Evolutionary conservation across 1,139 yeast genomes (phyloP), one percentile per base, ranked within the genome.

Genomic region (Scheffersomyces quercinus): DNA sequence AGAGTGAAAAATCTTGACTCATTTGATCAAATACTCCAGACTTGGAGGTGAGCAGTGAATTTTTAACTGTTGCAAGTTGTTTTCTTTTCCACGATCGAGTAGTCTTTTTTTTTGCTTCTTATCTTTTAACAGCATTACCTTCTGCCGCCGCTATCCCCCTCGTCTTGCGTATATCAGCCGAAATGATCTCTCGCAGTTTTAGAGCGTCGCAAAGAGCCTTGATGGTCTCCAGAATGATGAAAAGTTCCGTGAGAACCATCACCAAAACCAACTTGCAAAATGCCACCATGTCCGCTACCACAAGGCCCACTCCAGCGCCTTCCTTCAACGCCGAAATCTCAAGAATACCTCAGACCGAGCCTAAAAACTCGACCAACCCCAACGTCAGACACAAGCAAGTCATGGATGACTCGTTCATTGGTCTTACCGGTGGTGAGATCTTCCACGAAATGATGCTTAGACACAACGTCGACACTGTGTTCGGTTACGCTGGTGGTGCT

Each of bases 381-480:
- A 33, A 32, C 30, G 26, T 41, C 41, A 47, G 41, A 44, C 39
- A 34, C 38, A 43, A 40, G 55, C 32, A 53, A 48, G 43, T 58
- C 42, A 81, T 82, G 88, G 96, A 88, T 61, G 90, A 85, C 59
- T 85, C 96, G 13, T 85, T 91, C 60, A 88, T 93, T 49, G 99
- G 99, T 10, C 80, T 90, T 56, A 85, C 96, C 14, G 99, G 99
- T 53, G 99, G 99, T 55, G 95, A 93, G 70, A 90, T 93, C 52
- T 93, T 93, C 72, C 97, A 93, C 68, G 98, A 93, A 69, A 93
- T 93, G 99, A 93, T 93, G 97, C 79, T 85, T 50, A 83, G 97
- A 67, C 97, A 93, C 66, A 80, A 88, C 43, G 99, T 93, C 47
- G 98, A 93, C 67, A 88, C 97, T 49, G 82, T 90, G 42, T 91